Conservation (phyloP, 2,329 filamentous ascomycete species). For the Ceratocystis cacaofunesta region DNA sequence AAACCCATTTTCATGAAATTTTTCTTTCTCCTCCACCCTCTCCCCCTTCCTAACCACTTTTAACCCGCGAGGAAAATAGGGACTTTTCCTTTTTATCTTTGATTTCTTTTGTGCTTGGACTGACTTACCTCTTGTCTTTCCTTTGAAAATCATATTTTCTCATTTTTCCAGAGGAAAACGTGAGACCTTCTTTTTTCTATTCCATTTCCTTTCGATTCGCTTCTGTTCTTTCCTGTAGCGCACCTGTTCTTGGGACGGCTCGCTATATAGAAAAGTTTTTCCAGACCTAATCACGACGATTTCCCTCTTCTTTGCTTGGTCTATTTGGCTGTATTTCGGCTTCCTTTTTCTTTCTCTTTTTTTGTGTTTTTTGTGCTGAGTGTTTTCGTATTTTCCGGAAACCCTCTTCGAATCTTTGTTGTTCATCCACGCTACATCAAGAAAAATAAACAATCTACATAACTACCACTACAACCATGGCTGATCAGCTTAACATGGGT, state of each 20-base stretch:
- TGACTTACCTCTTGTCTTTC: slow-evolving; percentile 19
- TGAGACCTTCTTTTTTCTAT: slow-evolving; percentile 29
- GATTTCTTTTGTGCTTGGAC: slow-evolving; percentile 14
- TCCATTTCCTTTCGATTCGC: slow-evolving; percentile 25
- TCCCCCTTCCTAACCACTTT: slow-evolving; percentile 20
- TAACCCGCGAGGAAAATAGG: slow-evolving; percentile 18
- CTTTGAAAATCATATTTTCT: slow-evolving; percentile 24
- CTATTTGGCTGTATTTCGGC: background rate
- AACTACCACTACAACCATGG: slow-evolving; percentile 39
- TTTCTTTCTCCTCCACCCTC: slow-evolving; percentile 22
- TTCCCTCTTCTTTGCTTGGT: background rate
- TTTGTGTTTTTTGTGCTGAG: background rate
- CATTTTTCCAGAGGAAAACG: slow-evolving; percentile 32
- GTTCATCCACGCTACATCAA: background rate
- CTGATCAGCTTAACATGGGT: slow-evolving; percentile 71
- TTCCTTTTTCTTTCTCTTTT: background rate
- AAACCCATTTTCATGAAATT: slow-evolving; percentile 18
- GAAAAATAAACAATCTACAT: background rate
- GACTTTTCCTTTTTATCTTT: slow-evolving; percentile 15
- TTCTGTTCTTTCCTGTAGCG: slow-evolving; percentile 10
- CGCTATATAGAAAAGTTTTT: slow-evolving; percentile 9
- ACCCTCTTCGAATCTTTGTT: background rate
- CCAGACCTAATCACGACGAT: background rate
- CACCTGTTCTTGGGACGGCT: slow-evolving; percentile 12
- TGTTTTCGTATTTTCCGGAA: background rate